These are phyloP conservation scores for Chrysoporthe austroafricana DNA, from an alignment of 2,329 filamentous ascomycete species.

Conservation along the genomic window DNA sequence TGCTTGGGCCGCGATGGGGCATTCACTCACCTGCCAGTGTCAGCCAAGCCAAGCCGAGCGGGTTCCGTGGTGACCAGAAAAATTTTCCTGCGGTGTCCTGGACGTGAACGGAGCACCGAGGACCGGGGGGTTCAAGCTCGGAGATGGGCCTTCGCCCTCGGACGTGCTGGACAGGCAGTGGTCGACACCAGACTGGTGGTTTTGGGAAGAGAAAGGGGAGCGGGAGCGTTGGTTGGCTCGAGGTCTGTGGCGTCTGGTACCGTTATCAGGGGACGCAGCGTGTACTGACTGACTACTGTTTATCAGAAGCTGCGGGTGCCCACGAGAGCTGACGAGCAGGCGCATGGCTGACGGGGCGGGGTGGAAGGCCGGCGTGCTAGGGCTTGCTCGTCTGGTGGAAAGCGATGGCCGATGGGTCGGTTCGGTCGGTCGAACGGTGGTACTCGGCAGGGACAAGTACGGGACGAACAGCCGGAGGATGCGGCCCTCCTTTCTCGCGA, in stretches of 20 bases:
- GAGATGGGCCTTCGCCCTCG: neutral
- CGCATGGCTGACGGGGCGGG: neutral
- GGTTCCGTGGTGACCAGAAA: neutral
- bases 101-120: neutral
- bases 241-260: no score
- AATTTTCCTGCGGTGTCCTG: neutral
- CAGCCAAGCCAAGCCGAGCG: neutral
- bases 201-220: no score
- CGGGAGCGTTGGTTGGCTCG: no score
- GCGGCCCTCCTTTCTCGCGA: no score
- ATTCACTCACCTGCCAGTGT: neutral
- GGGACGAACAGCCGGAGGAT: no score
- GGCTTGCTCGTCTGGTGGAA: no score
- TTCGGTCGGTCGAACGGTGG: no score
- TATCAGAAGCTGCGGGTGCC: neutral
- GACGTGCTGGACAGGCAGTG: neutral
- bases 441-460: no score
- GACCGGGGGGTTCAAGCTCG: neutral
- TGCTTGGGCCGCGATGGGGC: neutral
- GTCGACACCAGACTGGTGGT: neutral
- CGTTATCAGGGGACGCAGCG: neutral
- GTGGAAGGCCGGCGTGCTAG: no score
- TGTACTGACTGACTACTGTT: neutral
- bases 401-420: neutral
- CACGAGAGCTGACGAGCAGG: slow-evolving; percentile 7